Evolutionary conservation across 1,284 basidiomycete species (phyloP).

Genomic region (Marasmius oreades): DNA sequence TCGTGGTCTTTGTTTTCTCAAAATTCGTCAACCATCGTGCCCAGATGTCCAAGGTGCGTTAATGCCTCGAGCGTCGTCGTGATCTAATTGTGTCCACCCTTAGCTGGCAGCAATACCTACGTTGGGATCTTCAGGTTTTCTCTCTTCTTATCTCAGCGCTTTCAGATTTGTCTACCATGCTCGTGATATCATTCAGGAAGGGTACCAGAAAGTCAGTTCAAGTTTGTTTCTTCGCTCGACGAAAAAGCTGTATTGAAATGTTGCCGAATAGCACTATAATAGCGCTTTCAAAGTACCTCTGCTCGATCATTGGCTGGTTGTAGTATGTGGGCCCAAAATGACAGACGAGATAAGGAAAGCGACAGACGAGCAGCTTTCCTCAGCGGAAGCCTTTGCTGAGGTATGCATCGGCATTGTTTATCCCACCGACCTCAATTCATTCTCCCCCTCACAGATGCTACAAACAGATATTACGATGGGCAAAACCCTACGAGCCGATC

Average conservation of each 20-base stretch:
- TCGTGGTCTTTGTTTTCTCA: not conserved
- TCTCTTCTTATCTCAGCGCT: slow-evolving; percentile 6
- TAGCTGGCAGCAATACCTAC: slow-evolving; percentile 11
- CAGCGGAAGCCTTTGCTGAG: slow-evolving; percentile 22
- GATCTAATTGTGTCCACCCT: not conserved
- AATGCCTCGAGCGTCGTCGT: not conserved
- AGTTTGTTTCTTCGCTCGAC: not conserved
- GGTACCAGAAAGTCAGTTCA: slow-evolving; percentile 8
- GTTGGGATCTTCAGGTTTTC: slow-evolving; percentile 6
- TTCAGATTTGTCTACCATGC: slow-evolving; percentile 6
- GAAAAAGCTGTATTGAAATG: not conserved
- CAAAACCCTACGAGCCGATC: slow-evolving; percentile 12
- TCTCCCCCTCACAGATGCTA: slow-evolving; percentile 19
- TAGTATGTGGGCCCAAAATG: slow-evolving; percentile 25
- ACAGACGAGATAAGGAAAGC: slow-evolving; percentile 31
- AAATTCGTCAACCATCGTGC: not conserved
- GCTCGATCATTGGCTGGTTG: slow-evolving; percentile 25
- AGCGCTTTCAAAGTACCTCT: slow-evolving; percentile 28
- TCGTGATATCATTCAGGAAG: slow-evolving; percentile 12
- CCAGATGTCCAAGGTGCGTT: not conserved
- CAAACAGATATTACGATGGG: slow-evolving; percentile 14
- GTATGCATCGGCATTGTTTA: slow-evolving; percentile 16
- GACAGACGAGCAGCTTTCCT: slow-evolving; percentile 28
- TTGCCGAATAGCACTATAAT: slow-evolving; percentile 7
- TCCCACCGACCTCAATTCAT: no score